phyloP scores from a whole-genome alignment of 148 eudicot species.

The Rhododendron simsii region DNA sequence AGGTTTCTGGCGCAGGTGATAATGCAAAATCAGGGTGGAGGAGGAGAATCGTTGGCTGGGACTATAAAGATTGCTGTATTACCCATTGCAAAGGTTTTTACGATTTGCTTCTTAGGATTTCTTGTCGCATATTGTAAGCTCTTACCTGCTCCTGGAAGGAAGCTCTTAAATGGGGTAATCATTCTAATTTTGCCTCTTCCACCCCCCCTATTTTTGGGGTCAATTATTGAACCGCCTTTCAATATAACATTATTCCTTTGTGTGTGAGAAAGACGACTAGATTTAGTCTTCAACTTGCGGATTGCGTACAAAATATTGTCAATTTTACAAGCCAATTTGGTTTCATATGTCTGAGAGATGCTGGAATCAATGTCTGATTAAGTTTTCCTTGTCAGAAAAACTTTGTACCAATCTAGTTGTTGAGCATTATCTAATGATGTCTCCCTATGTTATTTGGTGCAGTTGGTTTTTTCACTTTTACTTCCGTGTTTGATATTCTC shows the following conservation, averaged over 20 bases:
- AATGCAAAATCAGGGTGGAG: slow-evolving; percentile 36
- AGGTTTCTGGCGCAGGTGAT: slow-evolving; percentile 45
- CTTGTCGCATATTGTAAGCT: slow-evolving; percentile 84
- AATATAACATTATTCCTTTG: not conserved
- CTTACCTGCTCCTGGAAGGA: slow-evolving; percentile 76
- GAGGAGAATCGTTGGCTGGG: slow-evolving; percentile 41
- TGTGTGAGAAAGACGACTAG: not conserved
- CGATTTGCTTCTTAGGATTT: slow-evolving; percentile 82
- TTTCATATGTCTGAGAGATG: not conserved
- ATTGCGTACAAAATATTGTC: not conserved
- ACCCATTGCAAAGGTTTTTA: slow-evolving; percentile 90
- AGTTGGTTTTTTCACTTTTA: slow-evolving; percentile 91
- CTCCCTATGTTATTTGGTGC: slow-evolving; percentile 22
- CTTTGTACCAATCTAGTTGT: not conserved
- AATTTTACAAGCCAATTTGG: not conserved
- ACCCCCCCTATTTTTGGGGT: not conserved
- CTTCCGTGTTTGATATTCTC: slow-evolving; percentile 96
- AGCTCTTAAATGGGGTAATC: slow-evolving; percentile 85
- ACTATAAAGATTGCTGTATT: slow-evolving; percentile 80
- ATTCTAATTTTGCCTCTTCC: not conserved
- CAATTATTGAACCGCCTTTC: not conserved
- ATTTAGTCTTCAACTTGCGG: not conserved
- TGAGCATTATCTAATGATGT: not conserved
- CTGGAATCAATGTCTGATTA: not conserved
- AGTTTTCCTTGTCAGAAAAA: not conserved